Evolutionary conservation across 2,329 filamentous ascomycete species (phyloP).

Genomic region (Elsinoe necatrix): DNA sequence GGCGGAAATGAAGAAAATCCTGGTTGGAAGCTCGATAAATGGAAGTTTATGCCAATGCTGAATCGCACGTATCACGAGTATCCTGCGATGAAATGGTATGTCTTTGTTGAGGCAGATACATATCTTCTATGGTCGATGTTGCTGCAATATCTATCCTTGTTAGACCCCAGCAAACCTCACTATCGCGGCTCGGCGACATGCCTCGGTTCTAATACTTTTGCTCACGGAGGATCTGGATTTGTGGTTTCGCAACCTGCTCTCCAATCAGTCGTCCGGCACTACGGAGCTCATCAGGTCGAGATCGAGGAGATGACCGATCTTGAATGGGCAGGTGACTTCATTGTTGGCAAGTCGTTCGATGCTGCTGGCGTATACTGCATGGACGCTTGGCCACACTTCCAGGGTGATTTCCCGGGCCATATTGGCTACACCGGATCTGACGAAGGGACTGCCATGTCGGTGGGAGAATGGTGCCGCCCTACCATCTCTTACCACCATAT

Average conservation of each 20-base stretch:
- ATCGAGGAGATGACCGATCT: conserved; percentile 22
- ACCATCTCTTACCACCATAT: conserved; percentile 24
- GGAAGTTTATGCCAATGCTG: conserved; percentile 49
- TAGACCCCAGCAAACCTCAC: conserved; percentile 35
- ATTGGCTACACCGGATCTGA: conserved; percentile 20
- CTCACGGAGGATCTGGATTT: conserved; percentile 37
- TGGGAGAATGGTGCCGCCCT: conserved; percentile 25
- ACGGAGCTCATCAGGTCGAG: conserved; percentile 32
- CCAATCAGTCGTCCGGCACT: conserved; percentile 28
- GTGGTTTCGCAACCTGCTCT: conserved; percentile 36
- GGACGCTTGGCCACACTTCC: conserved; percentile 24
- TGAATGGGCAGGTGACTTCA: conserved; percentile 26
- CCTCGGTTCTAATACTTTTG: conserved; percentile 33
- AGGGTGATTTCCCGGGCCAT: conserved; percentile 25
- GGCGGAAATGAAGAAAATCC: conserved; percentile 27
- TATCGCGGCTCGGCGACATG: conserved; percentile 35
- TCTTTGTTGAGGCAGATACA: conserved; percentile 52
- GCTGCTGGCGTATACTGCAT: conserved; percentile 22
- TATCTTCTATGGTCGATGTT: conserved; percentile 45
- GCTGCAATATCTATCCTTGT: conserved; percentile 32
- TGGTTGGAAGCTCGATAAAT: conserved; percentile 37
- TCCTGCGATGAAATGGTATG: conserved; percentile 48
- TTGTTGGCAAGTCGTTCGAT: conserved; percentile 24
- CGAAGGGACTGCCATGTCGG: background rate
- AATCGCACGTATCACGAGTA: conserved; percentile 24